Conservation (phyloP, 2,329 filamentous ascomycete genomes). For the Aspergillus persii region DNA sequence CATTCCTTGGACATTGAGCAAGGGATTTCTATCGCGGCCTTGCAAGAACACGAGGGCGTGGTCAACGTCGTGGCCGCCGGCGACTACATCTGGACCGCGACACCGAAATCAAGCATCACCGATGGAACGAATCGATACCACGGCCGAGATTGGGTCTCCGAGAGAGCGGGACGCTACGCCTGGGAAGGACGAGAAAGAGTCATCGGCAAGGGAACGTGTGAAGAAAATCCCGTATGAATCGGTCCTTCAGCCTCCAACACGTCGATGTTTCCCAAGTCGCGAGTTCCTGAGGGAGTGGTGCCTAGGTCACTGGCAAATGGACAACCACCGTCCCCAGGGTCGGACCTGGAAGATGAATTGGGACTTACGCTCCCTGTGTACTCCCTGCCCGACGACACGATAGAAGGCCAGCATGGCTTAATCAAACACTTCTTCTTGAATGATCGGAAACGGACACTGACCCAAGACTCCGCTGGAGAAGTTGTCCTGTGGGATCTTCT, state of each 20-base stretch:
- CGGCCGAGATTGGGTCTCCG: slow-evolving; percentile 61
- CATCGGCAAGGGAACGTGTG: slow-evolving; percentile 11
- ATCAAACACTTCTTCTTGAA: slow-evolving; percentile 92
- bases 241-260: slow-evolving; percentile 77
- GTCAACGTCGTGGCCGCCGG: slow-evolving; percentile 61
- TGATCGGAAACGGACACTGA: slow-evolving; percentile 83
- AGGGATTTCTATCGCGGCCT: slow-evolving; percentile 83
- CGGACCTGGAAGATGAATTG: slow-evolving; percentile 49
- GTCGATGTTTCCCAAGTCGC: slow-evolving; percentile 65
- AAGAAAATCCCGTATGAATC: slow-evolving; percentile 71
- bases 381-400: slow-evolving; percentile 70
- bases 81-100: slow-evolving; percentile 85
- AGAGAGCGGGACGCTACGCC: slow-evolving; percentile 48
- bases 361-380: slow-evolving; percentile 62
- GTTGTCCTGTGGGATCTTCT: slow-evolving; percentile 94
- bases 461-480: slow-evolving; percentile 90
- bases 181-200: slow-evolving; percentile 30
- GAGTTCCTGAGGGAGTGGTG: slow-evolving; percentile 57
- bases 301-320: slow-evolving; percentile 48
- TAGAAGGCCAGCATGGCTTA: slow-evolving; percentile 91
- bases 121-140: slow-evolving; percentile 87
- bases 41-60: slow-evolving; percentile 79
- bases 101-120: slow-evolving; percentile 83
- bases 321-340: slow-evolving; percentile 57
- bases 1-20: slow-evolving; percentile 76